Evolutionary conservation across 345 rosid genomes (phyloP).

Genomic region (Moringa oleifera): DNA sequence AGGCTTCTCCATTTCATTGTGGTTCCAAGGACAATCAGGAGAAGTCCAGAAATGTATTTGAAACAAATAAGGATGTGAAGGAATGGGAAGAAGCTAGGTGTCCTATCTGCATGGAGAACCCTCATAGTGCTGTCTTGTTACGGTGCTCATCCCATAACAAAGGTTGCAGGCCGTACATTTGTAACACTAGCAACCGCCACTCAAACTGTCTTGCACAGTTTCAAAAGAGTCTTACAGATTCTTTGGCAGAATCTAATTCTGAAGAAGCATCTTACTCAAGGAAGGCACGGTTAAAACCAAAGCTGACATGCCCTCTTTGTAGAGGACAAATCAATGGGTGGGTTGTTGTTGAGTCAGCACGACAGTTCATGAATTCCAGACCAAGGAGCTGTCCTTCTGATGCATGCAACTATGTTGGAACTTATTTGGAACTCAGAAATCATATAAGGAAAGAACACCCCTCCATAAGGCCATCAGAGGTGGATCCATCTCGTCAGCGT

Average conservation of each 20-base stretch:
- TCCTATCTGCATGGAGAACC: slow-evolving; percentile 72
- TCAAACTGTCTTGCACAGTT: slow-evolving; percentile 65
- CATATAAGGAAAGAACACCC: slow-evolving; percentile 62
- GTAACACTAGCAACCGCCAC: slow-evolving; percentile 63
- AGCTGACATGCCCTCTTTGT: slow-evolving; percentile 50
- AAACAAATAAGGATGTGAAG: slow-evolving; percentile 38
- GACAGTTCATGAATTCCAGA: slow-evolving; percentile 54
- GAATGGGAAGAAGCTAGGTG: slow-evolving; percentile 69
- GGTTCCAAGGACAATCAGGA: too few relatives aligned
- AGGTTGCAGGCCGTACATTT: slow-evolving; percentile 70
- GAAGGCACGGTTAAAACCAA: slow-evolving; percentile 21
- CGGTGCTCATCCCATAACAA: slow-evolving; percentile 48
- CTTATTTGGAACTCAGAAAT: slow-evolving; percentile 46
- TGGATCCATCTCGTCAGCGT: slow-evolving; percentile 36
- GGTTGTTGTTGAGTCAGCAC: slow-evolving; percentile 35
- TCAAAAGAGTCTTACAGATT: too few relatives aligned
- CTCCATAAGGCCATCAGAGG: slow-evolving; percentile 25
- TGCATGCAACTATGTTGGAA: slow-evolving; percentile 45
- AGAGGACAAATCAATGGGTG: slow-evolving; percentile 52
- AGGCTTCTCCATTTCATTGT: too few relatives aligned
- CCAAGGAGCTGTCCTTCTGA: slow-evolving; percentile 42
- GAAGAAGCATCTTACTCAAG: slow-evolving; percentile 15
- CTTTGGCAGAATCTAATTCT: too few relatives aligned
- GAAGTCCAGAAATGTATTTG: too few relatives aligned
- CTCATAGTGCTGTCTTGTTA: slow-evolving; percentile 67